These are phyloP conservation scores for Aspergillus sp. DNA, from an alignment of 2,329 filamentous ascomycete genomes.

Conservation along the genomic window DNA sequence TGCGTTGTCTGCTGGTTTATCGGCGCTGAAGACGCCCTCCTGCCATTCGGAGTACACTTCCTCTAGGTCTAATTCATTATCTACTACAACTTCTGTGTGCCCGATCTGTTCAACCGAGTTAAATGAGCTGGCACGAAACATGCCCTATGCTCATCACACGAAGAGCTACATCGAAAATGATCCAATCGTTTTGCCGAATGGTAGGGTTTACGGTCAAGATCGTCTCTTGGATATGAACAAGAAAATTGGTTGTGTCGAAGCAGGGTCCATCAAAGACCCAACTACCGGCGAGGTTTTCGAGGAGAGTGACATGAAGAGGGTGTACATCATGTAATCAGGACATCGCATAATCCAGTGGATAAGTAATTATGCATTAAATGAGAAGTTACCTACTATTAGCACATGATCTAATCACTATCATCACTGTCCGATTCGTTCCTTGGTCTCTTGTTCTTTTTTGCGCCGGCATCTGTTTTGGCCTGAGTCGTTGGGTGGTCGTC, in stretches of 20 bases:
- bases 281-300: slow-evolving; percentile 64
- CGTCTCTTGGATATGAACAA: slow-evolving; percentile 68
- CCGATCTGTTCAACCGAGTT: slow-evolving; percentile 95
- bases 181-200: slow-evolving; percentile 78
- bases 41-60: slow-evolving; percentile 67
- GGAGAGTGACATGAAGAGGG: slow-evolving; percentile 65
- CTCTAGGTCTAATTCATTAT: slow-evolving; percentile 46
- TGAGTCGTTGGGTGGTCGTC: slow-evolving; percentile 10
- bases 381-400: not conserved
- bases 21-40: slow-evolving; percentile 88
- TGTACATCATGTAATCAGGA: slow-evolving; percentile 68
- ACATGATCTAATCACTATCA: slow-evolving; percentile 16
- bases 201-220: slow-evolving; percentile 72
- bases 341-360: not conserved
- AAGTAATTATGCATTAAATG: not conserved
- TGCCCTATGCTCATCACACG: slow-evolving; percentile 91
- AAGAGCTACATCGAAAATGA: slow-evolving; percentile 90
- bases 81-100: slow-evolving; percentile 68
- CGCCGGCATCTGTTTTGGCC: slow-evolving; percentile 9
- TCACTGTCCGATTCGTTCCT: slow-evolving; percentile 29
- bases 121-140: slow-evolving; percentile 78
- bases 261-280: slow-evolving; percentile 67
- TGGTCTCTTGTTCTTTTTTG: slow-evolving; percentile 28
- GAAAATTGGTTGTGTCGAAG: slow-evolving; percentile 62
- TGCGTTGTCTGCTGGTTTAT: slow-evolving; percentile 82